Conservation (phyloP, 2,329 filamentous ascomycete species). For the Lasiodiplodia citricola region DNA sequence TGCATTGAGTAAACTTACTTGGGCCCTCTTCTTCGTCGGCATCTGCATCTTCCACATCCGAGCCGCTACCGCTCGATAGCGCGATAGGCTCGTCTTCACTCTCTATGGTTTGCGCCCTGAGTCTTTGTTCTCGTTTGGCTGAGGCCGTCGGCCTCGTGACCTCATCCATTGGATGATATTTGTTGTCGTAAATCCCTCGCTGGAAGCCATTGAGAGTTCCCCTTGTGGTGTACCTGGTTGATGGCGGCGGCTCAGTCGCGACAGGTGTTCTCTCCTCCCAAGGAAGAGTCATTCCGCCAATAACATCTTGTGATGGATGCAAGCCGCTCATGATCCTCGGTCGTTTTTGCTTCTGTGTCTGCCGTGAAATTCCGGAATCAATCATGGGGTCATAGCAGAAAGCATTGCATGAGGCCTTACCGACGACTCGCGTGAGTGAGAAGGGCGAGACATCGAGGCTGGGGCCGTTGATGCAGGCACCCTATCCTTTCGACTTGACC, state of each 20-base stretch:
- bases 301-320: neutral
- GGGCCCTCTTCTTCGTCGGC: neutral
- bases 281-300: neutral
- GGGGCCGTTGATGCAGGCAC: neutral
- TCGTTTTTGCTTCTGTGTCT: neutral
- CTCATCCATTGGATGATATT: constrained; percentile 3
- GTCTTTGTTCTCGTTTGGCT: neutral
- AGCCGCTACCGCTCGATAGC: neutral
- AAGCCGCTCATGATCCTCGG: neutral
- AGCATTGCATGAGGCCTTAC: neutral
- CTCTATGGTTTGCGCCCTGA: neutral
- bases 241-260: neutral
- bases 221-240: constrained; percentile 2
- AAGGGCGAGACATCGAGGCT: neutral
- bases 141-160: neutral
- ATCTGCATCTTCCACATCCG: neutral
- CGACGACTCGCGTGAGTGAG: neutral
- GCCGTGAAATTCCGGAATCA: neutral
- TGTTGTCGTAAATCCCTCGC: neutral
- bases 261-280: neutral
- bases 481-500: neutral
- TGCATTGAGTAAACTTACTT: neutral
- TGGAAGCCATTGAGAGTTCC: neutral
- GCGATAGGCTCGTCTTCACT: neutral
- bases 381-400: neutral